Conservation (phyloP, 2,329 filamentous ascomycete genomes). For the Aspergillus cejpii region DNA sequence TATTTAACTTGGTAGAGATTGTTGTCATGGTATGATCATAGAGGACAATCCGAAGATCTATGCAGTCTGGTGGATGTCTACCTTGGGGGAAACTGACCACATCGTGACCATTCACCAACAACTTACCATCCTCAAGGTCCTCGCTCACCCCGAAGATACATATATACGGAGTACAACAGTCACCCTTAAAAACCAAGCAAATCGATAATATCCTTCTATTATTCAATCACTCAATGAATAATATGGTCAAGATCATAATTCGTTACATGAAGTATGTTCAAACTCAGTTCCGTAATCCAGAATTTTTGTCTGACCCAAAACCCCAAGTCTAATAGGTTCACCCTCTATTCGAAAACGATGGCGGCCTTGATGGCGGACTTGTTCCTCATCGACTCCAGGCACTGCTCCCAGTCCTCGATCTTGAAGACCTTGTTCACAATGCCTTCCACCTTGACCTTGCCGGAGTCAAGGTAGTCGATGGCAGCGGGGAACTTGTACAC, state of each 20-base stretch:
- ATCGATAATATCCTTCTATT: constrained; percentile 4
- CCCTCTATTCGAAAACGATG: constrained; percentile 58
- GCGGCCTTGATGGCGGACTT: constrained; percentile 69
- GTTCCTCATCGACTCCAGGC: constrained; percentile 63
- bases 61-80: too few relatives aligned
- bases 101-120: too few relatives aligned
- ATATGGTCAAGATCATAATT: background rate
- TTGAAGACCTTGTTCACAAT: constrained; percentile 69
- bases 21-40: too few relatives aligned
- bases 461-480: constrained; percentile 47
- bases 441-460: constrained; percentile 48
- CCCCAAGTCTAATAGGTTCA: constrained; percentile 1
- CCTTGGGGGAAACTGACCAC: too few relatives aligned
- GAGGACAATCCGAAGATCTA: too few relatives aligned
- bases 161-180: too few relatives aligned
- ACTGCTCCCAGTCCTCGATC: constrained; percentile 66
- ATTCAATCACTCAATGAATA: constrained; percentile 1
- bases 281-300: background rate
- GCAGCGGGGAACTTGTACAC: constrained; percentile 63
- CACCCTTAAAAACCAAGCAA: too few relatives aligned
- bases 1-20: too few relatives aligned
- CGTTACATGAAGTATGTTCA: background rate
- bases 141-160: too few relatives aligned
- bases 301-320: background rate
- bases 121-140: too few relatives aligned